These are phyloP conservation scores for Dillenia suffruticosa DNA, from an alignment of 164 flowering plant species.

Conservation along the genomic window DNA sequence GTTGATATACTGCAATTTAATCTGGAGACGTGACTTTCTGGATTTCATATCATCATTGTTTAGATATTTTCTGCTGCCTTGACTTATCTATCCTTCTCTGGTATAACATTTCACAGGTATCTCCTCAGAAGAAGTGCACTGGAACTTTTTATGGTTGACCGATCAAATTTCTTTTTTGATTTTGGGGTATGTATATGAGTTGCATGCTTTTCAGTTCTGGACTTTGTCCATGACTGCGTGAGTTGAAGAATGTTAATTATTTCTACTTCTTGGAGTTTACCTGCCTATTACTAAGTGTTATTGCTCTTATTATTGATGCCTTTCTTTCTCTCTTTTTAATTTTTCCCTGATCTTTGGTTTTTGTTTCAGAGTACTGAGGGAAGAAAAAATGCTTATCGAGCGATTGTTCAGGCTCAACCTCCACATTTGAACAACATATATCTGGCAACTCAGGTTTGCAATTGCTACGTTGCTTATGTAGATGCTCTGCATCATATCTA, in stretches of 20 bases:
- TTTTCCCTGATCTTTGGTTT: neutral
- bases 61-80: neutral
- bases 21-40: too few species aligned
- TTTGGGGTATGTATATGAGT: conserved; percentile 62
- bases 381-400: conserved; percentile 85
- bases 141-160: conserved; percentile 95
- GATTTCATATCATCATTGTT: too few species aligned
- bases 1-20: too few species aligned
- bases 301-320: neutral
- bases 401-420: conserved; percentile 90
- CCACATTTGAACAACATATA: conserved; percentile 91
- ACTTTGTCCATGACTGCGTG: neutral
- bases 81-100: neutral
- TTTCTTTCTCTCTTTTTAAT: neutral
- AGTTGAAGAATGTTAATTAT: neutral
- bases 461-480: conserved; percentile 3
- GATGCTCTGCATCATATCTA: neutral
- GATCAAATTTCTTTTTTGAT: conserved; percentile 97
- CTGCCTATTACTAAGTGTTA: neutral
- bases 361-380: conserved; percentile 67
- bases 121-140: conserved; percentile 94
- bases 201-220: neutral
- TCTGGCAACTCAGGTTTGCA: conserved; percentile 87
- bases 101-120: conserved; percentile 47
- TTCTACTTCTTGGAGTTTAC: neutral